A percentile compares a stretch with the other conserved stretches of the same genome.
Evolutionary conservation across 352 stramenopile genomes (phyloP).

Genomic region (Pythium scleroteichum): DNA sequence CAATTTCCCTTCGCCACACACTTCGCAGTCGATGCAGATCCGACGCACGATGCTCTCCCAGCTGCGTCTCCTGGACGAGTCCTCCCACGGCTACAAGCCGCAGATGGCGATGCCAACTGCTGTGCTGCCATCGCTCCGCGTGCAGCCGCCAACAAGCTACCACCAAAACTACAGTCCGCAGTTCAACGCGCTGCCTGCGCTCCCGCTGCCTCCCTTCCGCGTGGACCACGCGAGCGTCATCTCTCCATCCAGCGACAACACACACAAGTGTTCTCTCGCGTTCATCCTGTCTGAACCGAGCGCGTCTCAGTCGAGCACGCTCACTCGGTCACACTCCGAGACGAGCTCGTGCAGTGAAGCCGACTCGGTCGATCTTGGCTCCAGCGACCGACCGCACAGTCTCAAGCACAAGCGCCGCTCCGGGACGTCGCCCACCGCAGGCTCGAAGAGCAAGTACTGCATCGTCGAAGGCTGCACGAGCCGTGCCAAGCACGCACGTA

Average conservation of each 20-base stretch:
- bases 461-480: conserved; percentile 52
- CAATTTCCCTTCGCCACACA: conserved; percentile 8
- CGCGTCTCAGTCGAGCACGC: neutral
- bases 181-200: neutral
- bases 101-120: conserved; percentile 6
- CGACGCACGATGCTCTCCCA: conserved; percentile 27
- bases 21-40: conserved; percentile 11
- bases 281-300: conserved; percentile 14
- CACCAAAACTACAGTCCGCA: conserved; percentile 1
- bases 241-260: conserved; percentile 8
- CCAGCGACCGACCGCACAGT: neutral
- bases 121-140: conserved; percentile 18
- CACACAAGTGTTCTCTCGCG: conserved; percentile 16
- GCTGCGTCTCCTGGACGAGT: conserved; percentile 14
- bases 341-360: conserved; percentile 15
- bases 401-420: conserved; percentile 19
- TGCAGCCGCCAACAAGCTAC: neutral
- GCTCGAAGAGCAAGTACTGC: conserved; percentile 53
- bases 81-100: neutral
- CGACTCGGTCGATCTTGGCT: conserved; percentile 11
- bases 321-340: conserved; percentile 2
- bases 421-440: neutral
- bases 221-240: neutral
- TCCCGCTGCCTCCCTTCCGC: neutral
- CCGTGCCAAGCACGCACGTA: conserved; percentile 54